These are phyloP conservation scores for Microascus cirrosus DNA, from an alignment of 2,329 filamentous ascomycete genomes.

Conservation along the genomic window DNA sequence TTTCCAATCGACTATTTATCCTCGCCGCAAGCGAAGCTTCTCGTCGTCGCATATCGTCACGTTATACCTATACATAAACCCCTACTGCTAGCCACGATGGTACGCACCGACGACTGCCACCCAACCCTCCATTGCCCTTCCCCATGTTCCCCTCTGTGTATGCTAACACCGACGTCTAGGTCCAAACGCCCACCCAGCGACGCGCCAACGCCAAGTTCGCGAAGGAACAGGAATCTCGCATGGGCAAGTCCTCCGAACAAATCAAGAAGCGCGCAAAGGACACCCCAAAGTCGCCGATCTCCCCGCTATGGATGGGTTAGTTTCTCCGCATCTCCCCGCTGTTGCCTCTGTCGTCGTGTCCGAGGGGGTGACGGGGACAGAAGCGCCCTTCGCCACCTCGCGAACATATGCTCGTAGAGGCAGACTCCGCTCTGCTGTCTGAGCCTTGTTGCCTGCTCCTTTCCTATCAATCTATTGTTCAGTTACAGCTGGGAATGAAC, in stretches of 20 bases:
- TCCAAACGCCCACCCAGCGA: constrained; percentile 73
- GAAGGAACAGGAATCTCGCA: constrained; percentile 59
- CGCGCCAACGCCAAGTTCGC: constrained; percentile 70
- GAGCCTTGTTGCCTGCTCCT: not conserved
- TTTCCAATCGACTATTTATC: not conserved
- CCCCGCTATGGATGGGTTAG: constrained; percentile 53
- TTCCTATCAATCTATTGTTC: not conserved
- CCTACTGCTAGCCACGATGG: not conserved
- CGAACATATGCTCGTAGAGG: not conserved
- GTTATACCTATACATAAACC: not conserved
- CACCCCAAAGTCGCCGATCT: constrained; percentile 47
- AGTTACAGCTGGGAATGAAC: not conserved
- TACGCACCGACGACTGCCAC: not conserved
- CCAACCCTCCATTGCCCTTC: not conserved
- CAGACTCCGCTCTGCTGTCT: not conserved
- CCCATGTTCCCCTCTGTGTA: not conserved
- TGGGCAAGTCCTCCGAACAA: constrained; percentile 60
- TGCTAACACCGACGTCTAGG: not conserved
- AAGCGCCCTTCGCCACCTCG: not conserved
- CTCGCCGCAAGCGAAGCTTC: not conserved
- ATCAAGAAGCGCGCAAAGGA: constrained; percentile 51
- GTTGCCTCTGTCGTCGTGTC: not conserved
- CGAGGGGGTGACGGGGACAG: not conserved
- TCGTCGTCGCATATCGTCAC: not conserved
- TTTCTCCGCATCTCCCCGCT: constrained; percentile 6